Base-by-base conservation (phyloP, 129 eudicot species). In the Artemisia annua region DNA sequence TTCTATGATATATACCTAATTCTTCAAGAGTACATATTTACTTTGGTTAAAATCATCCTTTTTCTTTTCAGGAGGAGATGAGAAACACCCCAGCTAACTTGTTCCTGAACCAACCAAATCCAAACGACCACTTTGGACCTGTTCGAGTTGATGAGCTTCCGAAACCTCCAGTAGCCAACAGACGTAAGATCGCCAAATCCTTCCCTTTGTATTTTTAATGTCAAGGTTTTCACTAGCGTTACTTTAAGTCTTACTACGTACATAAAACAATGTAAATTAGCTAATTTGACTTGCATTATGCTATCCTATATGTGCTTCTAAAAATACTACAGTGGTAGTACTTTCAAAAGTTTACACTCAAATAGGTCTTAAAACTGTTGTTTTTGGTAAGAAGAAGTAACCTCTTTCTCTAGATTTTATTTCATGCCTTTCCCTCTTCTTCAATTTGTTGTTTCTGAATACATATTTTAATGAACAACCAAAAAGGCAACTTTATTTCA, bases 121-220 rank as follows among this genome's bases (percentile, higher is more conserved):
- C 88, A 4, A 79, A 80, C 55, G 97, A 86, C 20, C 39, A 83
- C 7, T 26, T 88, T 20, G 67, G 76, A 85, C 85, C 96, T 0
- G 67, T 90, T 63, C 86, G 91, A 56, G 66, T 90, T 12, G 95
- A 90, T 63, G 97, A 90, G 75, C 92, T 90, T 63, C 98, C 96
- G 0, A 90, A 86, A 82, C 93, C 96, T 63, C 96, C 97, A 1
- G 93, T 79, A 48, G 89, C 95, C 15, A 94, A 88, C 83, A 80
- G 96, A 75, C 97, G 98, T 94, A 78, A 88, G 97, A 73, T 44
- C 43, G 49, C 63, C 55, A 2, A 30, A 11, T 64, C 39, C 50
- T 32, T 74, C 6, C 44, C 35, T 62, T 66, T 76, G 46, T 58
- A 28, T 12, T 48, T 30, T 67, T 76, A 13, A 55, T 65, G 46